These are phyloP conservation scores for Phylloporus sp. DNA, from an alignment of 768 basidiomycete genomes.

Conservation along the genomic window DNA sequence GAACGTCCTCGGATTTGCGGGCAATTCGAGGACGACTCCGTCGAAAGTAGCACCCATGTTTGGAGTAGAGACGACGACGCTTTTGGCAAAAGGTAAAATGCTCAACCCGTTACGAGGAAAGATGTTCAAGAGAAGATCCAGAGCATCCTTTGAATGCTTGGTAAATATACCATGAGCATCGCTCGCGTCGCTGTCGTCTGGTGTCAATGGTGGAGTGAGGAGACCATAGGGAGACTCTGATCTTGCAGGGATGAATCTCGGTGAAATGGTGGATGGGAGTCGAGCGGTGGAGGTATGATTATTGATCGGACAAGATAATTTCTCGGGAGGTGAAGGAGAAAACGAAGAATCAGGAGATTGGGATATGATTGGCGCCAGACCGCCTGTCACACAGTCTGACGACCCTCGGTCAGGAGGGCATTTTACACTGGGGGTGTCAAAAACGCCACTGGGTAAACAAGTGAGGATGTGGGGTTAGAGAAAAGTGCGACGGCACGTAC, in stretches of 20 bases:
- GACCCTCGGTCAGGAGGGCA: slow-evolving; percentile 96
- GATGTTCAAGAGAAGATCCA: slow-evolving; percentile 72
- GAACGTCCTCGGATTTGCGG: slow-evolving; percentile 65
- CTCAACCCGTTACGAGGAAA: slow-evolving; percentile 70
- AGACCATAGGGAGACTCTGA: slow-evolving; percentile 38
- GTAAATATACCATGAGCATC: slow-evolving; percentile 38
- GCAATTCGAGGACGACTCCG: slow-evolving; percentile 72
- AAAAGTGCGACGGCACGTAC: slow-evolving; percentile 38
- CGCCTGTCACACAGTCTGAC: slow-evolving; percentile 93
- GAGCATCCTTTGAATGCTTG: slow-evolving; percentile 54
- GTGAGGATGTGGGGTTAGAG: not conserved
- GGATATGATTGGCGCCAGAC: slow-evolving; percentile 62
- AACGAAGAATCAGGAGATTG: slow-evolving; percentile 35
- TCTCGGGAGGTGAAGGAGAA: slow-evolving; percentile 29
- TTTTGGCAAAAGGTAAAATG: slow-evolving; percentile 67
- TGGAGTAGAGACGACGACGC: slow-evolving; percentile 67
- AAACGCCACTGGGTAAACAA: slow-evolving; percentile 72
- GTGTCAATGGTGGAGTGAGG: slow-evolving; percentile 75
- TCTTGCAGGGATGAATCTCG: slow-evolving; percentile 42
- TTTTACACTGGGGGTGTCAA: slow-evolving; percentile 87
- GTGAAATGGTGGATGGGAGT: slow-evolving; percentile 29
- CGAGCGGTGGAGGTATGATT: slow-evolving; percentile 15
- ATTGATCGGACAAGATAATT: slow-evolving; percentile 15
- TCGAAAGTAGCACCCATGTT: slow-evolving; percentile 67
- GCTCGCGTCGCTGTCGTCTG: slow-evolving; percentile 54